Conservation (phyloP, 176 grass and related monocot species). For the Ensete ventricosum region DNA sequence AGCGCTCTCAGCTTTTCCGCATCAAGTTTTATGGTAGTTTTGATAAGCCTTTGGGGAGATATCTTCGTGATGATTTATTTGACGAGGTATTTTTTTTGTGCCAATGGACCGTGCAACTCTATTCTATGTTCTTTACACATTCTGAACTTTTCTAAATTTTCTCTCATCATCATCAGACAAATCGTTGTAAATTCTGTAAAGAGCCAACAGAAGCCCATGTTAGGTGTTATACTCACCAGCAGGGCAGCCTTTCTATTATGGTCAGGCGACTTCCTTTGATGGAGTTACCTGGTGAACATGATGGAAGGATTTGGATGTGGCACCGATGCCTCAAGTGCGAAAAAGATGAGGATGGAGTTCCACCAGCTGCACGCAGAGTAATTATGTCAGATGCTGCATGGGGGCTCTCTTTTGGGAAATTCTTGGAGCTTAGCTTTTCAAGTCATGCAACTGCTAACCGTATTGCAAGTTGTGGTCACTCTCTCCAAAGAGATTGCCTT, state of each 20-base stretch:
- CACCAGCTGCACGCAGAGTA: constrained; percentile 59
- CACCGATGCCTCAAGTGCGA: constrained; percentile 78
- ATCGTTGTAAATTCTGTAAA: constrained; percentile 60
- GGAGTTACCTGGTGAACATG: constrained; percentile 62
- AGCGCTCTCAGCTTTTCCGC: constrained; percentile 49
- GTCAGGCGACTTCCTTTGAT: constrained; percentile 45
- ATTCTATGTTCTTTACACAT: constrained; percentile 1
- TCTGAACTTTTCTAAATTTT: background rate
- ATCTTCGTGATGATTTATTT: constrained; percentile 79
- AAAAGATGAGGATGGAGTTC: constrained; percentile 53
- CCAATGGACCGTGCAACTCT: background rate
- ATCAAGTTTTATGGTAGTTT: constrained; percentile 91
- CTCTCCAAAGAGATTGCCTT: constrained; percentile 78
- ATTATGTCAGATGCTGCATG: constrained; percentile 84
- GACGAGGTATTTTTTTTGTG: constrained; percentile 46
- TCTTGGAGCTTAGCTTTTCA: constrained; percentile 92
- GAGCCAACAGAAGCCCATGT: constrained; percentile 69
- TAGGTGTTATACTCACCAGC: constrained; percentile 75
- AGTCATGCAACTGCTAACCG: constrained; percentile 79
- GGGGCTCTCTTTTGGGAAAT: constrained; percentile 94
- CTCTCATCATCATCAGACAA: constrained; percentile 36
- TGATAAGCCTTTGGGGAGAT: constrained; percentile 90
- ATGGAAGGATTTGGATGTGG: constrained; percentile 99
- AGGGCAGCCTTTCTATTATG: constrained; percentile 66
- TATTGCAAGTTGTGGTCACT: constrained; percentile 76